These are phyloP conservation scores for Phoenix dactylifera DNA, from an alignment of 176 grass and related monocot genomes.

Conservation along the genomic window DNA sequence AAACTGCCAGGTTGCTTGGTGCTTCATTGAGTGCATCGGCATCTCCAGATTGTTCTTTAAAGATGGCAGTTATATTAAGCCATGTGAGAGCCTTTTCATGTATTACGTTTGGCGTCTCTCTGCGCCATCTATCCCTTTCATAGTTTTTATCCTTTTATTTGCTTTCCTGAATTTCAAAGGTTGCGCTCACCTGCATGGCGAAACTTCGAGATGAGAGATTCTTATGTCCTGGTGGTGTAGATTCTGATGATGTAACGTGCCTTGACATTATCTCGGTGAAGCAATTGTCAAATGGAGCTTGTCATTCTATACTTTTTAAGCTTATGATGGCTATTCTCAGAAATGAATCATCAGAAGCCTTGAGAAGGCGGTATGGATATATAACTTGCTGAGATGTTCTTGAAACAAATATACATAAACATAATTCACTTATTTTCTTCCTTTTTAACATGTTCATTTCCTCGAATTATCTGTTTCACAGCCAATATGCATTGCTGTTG, in stretches of 20 bases:
- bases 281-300: slow-evolving; percentile 76
- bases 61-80: slow-evolving; percentile 83
- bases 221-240: slow-evolving; percentile 50
- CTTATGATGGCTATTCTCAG: slow-evolving; percentile 68
- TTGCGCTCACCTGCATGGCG: slow-evolving; percentile 93
- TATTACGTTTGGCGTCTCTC: slow-evolving; percentile 1
- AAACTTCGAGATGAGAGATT: slow-evolving; percentile 96
- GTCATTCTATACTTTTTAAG: slow-evolving; percentile 83
- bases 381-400: neutral
- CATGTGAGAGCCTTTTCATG: slow-evolving; percentile 44
- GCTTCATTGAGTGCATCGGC: slow-evolving; percentile 79
- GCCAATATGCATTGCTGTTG: slow-evolving; percentile 91
- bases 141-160: slow-evolving; percentile 18
- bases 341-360: slow-evolving; percentile 87
- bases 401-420: too few species aligned
- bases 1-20: slow-evolving; percentile 60
- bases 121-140: neutral
- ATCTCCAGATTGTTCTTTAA: slow-evolving; percentile 88
- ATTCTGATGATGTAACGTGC: slow-evolving; percentile 81
- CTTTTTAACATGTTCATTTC: slow-evolving; percentile 7
- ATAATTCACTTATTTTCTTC: too few species aligned
- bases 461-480: slow-evolving; percentile 26
- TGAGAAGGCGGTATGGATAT: slow-evolving; percentile 69
- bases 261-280: slow-evolving; percentile 76
- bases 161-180: slow-evolving; percentile 35